Base-by-base conservation (phyloP, 2,329 filamentous ascomycete genomes). In the Fragosphaeria purpurea region DNA sequence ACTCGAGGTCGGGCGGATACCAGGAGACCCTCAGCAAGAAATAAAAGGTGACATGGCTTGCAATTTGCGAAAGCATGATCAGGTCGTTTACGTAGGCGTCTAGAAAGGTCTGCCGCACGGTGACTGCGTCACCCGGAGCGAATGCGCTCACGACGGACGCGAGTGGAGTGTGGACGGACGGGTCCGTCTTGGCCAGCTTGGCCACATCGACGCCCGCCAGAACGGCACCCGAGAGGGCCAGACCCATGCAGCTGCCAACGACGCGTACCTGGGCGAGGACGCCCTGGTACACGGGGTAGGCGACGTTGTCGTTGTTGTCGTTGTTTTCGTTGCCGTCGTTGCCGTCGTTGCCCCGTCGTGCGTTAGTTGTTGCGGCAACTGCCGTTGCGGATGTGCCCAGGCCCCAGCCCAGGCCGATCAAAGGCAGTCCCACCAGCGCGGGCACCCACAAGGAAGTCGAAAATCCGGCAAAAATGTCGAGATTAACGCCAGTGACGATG, bases 391-490 rank as follows among this genome's bases (percentile, higher is more conserved):
- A 63, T 2, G 73, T 70, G 3, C 69, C 68, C 38, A 78, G 57
- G 0, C 76, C 75, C 53, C 76, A 76, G 0, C 75, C 75, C 34
- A 79, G 59, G 4, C 76, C 76, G n/a, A 75, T 63, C 48, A 79
- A 71, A 0, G 67, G 66, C 47, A 77, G 58, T 51, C 73, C 76
- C 0, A 75, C 75, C 1, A 77, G 60, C 5, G 71, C 22, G 22
- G 22, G 22, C 22, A 22, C 22, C 22, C 22, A 22, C 22, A 22
- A 22, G 22, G 22, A 22, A 22, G 22, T 22, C 22, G 22, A 22
- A 22, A 22, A 22, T 22, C 22, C 22, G 22, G 22, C 22, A 22
- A 22, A 22, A 22, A 22, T 70, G 52, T 77, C 60, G 3, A 77
- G 61, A 3, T 65, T 74, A 43, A 71, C 74, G 2, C 75, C 75